These are phyloP conservation scores for Cicer judaicum DNA, from an alignment of 306 rosid species.

Conservation along the genomic window DNA sequence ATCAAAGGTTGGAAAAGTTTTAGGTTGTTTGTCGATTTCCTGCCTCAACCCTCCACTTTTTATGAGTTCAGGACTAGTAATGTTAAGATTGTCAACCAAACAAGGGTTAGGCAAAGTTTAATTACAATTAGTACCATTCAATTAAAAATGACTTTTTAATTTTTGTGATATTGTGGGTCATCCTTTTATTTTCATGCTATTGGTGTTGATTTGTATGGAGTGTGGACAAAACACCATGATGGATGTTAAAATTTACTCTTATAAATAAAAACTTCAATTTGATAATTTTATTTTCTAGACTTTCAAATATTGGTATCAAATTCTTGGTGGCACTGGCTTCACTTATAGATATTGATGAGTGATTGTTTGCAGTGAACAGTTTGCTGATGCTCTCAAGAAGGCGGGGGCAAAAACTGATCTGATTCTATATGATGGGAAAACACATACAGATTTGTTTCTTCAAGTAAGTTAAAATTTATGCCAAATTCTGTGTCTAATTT, in stretches of 20 bases:
- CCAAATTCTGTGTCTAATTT: slow-evolving; percentile 13
- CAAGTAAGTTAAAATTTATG: slow-evolving; percentile 62
- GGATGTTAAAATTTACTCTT: slow-evolving; percentile 16
- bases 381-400: slow-evolving; percentile 63
- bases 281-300: slow-evolving; percentile 30
- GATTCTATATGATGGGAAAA: slow-evolving; percentile 78
- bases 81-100: slow-evolving; percentile 1
- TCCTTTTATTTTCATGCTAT: slow-evolving; percentile 34
- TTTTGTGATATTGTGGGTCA: neutral
- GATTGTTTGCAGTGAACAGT: slow-evolving; percentile 65
- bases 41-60: neutral
- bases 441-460: slow-evolving; percentile 94
- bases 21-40: slow-evolving; percentile 15
- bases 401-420: slow-evolving; percentile 74
- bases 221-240: neutral
- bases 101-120: neutral
- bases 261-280: slow-evolving; percentile 8
- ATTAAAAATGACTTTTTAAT: neutral
- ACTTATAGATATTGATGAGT: slow-evolving; percentile 32
- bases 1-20: neutral
- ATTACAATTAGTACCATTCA: slow-evolving; percentile 7
- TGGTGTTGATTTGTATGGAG: neutral
- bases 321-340: neutral
- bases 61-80: neutral
- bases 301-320: slow-evolving; percentile 7